A percentile compares a stretch with the other conserved stretches of the same genome.
phyloP scores from a whole-genome alignment of 148 eudicot species.

The Rhododendron kiyosumense region DNA sequence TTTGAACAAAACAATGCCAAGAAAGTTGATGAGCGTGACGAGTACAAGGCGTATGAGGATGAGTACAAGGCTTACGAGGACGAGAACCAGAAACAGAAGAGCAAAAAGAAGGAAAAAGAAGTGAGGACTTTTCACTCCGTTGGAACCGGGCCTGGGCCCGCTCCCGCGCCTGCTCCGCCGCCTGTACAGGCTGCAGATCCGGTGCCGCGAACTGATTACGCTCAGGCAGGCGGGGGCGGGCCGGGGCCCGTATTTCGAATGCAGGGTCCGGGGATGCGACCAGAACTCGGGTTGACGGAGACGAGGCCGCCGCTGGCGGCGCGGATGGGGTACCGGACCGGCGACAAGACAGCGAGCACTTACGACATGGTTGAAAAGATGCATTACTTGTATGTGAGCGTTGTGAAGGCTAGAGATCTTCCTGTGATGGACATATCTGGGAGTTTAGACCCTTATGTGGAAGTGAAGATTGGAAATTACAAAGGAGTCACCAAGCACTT shows the following conservation, averaged over 20 bases:
- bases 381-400: slow-evolving; percentile 68
- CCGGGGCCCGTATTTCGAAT: slow-evolving; percentile 48
- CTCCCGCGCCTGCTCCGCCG: not conserved
- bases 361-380: slow-evolving; percentile 88
- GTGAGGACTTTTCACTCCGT: slow-evolving; percentile 66
- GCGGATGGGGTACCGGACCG: slow-evolving; percentile 67
- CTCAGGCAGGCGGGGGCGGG: slow-evolving; percentile 44
- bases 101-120: slow-evolving; percentile 39
- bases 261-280: slow-evolving; percentile 70
- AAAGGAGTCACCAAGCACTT: slow-evolving; percentile 75
- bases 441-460: slow-evolving; percentile 90
- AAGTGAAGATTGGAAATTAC: slow-evolving; percentile 87
- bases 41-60: not conserved
- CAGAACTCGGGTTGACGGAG: slow-evolving; percentile 71
- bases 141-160: slow-evolving; percentile 22
- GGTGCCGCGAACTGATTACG: slow-evolving; percentile 41
- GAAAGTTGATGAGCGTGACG: not conserved
- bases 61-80: slow-evolving; percentile 13
- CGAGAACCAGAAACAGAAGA: slow-evolving; percentile 20
- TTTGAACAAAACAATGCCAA: slow-evolving; percentile 35
- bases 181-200: not conserved
- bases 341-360: slow-evolving; percentile 65
- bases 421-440: slow-evolving; percentile 82
- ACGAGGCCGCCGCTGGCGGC: slow-evolving; percentile 92
- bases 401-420: slow-evolving; percentile 86